Base-by-base conservation (phyloP, 2,329 filamentous ascomycete species). In the Pseudocercospora crystallina region DNA sequence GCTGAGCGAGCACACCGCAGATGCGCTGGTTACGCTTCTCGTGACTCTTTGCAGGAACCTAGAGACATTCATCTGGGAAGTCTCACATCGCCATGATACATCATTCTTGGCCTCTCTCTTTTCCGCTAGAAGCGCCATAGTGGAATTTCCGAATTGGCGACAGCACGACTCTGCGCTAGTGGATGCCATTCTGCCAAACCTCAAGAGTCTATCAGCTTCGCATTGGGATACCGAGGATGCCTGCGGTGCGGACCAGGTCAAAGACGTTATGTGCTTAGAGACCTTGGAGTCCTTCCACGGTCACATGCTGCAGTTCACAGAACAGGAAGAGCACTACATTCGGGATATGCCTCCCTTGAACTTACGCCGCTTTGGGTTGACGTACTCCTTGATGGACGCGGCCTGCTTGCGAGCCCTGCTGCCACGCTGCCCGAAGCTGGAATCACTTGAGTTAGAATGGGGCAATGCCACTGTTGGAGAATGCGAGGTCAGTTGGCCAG, bases 331-430 rank as follows among this genome's bases (percentile, higher is more conserved):
- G 43, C 30, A 13, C 35, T 29, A 3, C 9, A 14, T 31, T 10
- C 32, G 8, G 13, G 33, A 17, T 20, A 15, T 9, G 12, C 34
- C 20, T 38, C 26, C 20, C 34, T 46, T 12, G 39, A 26, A 31
- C 11, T n/a, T 8, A 32, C 20, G 20, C 20, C 20, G 20, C 20
- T 26, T 46, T 20, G 43, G 38, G 14, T 17, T 46, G 34, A 38
- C 33, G 11, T 8, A 46, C 29, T 51, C 49, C n/a, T 17, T 51
- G 13, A 13, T 47, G 12, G 43, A 47, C 43, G 49, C 43, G 13
- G 29, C 43, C 17, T 43, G 49, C 12, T n/a, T 51, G 17, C 35
- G 31, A 7, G 11, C 10, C 11, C 11, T 51, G 7, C 32, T 47
- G 26, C 9, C 20, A n/a, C 15, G 14, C 8, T 51, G 42, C n/a